Evolutionary conservation across 2,329 filamentous ascomycete genomes (phyloP), one percentile per base, ranked within the genome.

Genomic region (Aspergillus sp.): DNA sequence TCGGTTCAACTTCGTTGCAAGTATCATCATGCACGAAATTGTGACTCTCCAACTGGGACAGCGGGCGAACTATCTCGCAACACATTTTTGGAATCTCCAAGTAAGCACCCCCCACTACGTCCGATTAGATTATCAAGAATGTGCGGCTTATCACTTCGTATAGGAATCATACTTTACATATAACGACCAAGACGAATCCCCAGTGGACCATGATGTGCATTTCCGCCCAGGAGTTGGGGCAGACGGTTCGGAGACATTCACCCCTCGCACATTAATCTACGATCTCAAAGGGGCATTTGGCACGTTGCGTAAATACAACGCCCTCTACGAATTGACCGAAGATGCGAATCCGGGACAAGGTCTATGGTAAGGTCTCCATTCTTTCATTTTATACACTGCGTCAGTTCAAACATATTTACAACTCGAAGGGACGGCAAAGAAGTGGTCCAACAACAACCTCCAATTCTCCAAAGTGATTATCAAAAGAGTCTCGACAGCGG

Each of bases 91-190:
- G 94, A 99, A 99, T 65, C 81, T 89, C 5, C 93, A 96, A 79
- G 89, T 90, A 71, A 36, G 60, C 9, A n/a, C 10, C 17, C 4
- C 13, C 43, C 47, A 53, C 48, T 52, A 47, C 48, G 55, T 23
- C 14, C n/a, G 16, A 17, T 9, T 9, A 16, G n/a, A 19, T 3
- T 17, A n/a, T n/a, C 32, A 14, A 13, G 13, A 14, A 21, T n/a
- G n/a, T 13, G 10, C 17, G 20, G 13, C 34, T 45, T 23, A 44
- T 10, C 32, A 9, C 20, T 3, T 21, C 16, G n/a, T 23, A 32
- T 58, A 96, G 88, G 94, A 99, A 79, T 96, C 93, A 1, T 99
- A 99, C 74, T 97, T 97, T 68, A 97, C 92, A 13, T 97, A 97
- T 66, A 80, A 79, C 1, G 77, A 82, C 43, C 78, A 89, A 67